phyloP scores from a whole-genome alignment of 73 alveolate genomes.

The Durusdinium trenchii region DNA sequence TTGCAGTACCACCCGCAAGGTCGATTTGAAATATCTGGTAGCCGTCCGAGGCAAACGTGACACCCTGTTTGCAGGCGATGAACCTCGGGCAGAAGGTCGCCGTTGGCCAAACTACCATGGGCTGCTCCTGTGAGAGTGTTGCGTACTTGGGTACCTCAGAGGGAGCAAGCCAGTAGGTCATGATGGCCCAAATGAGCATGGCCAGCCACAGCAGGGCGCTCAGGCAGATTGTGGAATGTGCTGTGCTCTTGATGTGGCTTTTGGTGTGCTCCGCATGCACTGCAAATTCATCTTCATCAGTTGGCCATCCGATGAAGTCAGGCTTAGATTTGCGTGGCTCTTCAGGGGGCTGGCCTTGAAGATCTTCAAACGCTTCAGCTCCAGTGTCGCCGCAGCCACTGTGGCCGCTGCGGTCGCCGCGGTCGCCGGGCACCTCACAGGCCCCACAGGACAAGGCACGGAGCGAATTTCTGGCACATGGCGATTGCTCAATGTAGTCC shows the following conservation, averaged over 20 bases:
- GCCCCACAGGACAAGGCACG: constrained; percentile 46
- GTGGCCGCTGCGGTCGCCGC: not conserved
- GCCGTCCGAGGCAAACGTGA: constrained; percentile 41
- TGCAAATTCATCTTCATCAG: constrained; percentile 61
- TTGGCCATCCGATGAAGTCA: constrained; percentile 13
- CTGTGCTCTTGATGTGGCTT: constrained; percentile 71
- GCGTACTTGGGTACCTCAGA: not conserved
- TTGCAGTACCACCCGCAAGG: not conserved
- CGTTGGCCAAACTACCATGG: constrained; percentile 47
- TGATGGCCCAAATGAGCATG: constrained; percentile 66
- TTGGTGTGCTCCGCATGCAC: constrained; percentile 11
- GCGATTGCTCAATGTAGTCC: constrained; percentile 46
- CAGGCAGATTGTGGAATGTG: constrained; percentile 67
- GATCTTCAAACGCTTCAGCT: not conserved
- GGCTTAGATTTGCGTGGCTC: not conserved
- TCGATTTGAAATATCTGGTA: constrained; percentile 8
- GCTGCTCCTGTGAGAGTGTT: constrained; percentile 3
- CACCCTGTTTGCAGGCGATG: not conserved
- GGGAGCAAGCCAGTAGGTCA: constrained; percentile 70
- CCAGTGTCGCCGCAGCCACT: not conserved
- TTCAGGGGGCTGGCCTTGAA: too few relatives aligned
- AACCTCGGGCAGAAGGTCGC: constrained; percentile 27
- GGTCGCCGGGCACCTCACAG: not conserved
- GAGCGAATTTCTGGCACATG: constrained; percentile 30
- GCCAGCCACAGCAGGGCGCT: constrained; percentile 46